Conservation (phyloP, 768 basidiomycete species). For the Mycena epipterygia region DNA sequence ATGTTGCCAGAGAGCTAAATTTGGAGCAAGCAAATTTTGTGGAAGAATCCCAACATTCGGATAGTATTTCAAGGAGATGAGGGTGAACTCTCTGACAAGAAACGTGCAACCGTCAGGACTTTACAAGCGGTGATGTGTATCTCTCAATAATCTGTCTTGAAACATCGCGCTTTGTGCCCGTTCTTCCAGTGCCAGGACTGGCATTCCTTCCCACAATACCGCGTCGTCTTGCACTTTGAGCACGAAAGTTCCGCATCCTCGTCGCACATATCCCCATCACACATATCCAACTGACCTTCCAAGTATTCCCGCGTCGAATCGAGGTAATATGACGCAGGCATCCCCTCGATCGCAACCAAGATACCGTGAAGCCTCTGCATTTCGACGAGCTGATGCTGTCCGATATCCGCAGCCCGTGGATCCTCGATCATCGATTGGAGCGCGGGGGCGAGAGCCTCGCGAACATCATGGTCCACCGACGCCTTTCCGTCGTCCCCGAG, state of each 20-base stretch:
- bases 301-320: conserved; percentile 23
- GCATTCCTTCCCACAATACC: conserved; percentile 34
- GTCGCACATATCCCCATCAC: conserved; percentile 24
- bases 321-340: conserved; percentile 22
- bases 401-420: not conserved
- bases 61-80: too few relatives aligned
- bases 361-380: conserved; percentile 22
- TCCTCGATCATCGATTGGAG: not conserved
- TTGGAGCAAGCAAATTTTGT: too few relatives aligned
- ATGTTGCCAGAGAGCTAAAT: too few relatives aligned
- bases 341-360: conserved; percentile 7
- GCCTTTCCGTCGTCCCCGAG: conserved; percentile 40
- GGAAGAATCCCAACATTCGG: too few relatives aligned
- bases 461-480: conserved; percentile 31
- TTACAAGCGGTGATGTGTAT: too few relatives aligned
- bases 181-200: conserved; percentile 40
- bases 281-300: conserved; percentile 27
- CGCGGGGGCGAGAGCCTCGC: conserved; percentile 17
- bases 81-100: too few relatives aligned
- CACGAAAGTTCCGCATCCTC: conserved; percentile 32
- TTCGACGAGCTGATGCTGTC: conserved; percentile 8
- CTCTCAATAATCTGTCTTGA: conserved; percentile 30
- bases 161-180: conserved; percentile 37
- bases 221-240: conserved; percentile 35
- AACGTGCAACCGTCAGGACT: too few relatives aligned